phyloP scores from a whole-genome alignment of 176 grass and related monocot species.

The Oryza nivara region DNA sequence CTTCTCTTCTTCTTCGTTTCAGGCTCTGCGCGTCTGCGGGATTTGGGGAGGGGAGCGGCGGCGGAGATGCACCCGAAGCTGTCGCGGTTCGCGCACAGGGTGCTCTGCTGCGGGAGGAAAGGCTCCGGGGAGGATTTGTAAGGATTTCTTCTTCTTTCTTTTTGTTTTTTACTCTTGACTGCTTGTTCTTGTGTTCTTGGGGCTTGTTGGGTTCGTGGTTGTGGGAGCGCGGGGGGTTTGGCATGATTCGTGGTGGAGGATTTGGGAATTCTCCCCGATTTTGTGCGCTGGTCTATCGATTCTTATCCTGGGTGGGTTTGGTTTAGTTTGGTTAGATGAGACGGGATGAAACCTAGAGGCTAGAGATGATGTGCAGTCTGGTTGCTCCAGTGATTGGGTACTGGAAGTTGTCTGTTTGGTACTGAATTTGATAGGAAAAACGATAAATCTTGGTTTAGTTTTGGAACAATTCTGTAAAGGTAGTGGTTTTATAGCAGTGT shows the following conservation, averaged over 20 bases:
- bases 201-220: not conserved
- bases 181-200: not conserved
- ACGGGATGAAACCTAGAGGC: not conserved
- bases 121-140: conserved; percentile 53
- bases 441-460: not conserved
- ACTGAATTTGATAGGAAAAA: not conserved
- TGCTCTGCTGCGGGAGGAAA: conserved; percentile 58
- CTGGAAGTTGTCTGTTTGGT: not conserved
- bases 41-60: not conserved
- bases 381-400: not conserved
- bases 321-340: not conserved
- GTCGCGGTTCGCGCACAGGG: conserved; percentile 51
- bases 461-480: not conserved
- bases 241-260: not conserved
- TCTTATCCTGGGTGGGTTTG: not conserved
- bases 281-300: not conserved
- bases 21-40: not conserved
- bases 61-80: conserved; percentile 55
- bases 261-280: not conserved
- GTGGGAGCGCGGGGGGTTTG: not conserved
- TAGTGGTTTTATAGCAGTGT: not conserved
- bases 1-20: not conserved
- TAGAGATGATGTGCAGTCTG: not conserved
- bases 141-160: not conserved
- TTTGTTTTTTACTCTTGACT: too few relatives aligned